These are phyloP conservation scores for Geotrichum klebahnii DNA, from an alignment of 1,139 yeast species.

Conservation along the genomic window DNA sequence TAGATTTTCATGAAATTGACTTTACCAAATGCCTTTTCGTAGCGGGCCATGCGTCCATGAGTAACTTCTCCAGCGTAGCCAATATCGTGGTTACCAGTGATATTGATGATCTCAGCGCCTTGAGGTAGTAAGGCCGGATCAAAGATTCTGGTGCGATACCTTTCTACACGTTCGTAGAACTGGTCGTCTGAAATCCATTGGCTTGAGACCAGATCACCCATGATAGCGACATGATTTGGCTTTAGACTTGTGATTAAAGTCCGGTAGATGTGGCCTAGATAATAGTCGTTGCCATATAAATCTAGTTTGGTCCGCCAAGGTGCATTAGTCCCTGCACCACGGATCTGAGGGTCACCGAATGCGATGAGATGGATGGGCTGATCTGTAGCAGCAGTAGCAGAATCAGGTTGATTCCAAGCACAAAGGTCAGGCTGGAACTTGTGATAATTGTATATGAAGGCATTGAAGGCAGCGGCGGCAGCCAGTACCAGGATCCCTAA, in stretches of 20 bases:
- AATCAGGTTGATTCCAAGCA: conserved; percentile 28
- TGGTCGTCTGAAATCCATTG: conserved; percentile 93
- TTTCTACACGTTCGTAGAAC: conserved; percentile 68
- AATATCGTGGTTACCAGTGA: conserved; percentile 93
- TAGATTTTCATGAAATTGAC: conserved; percentile 66
- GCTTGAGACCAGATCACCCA: conserved; percentile 92
- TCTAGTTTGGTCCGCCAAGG: conserved; percentile 74
- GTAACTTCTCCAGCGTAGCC: conserved; percentile 96
- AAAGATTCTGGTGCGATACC: conserved; percentile 51
- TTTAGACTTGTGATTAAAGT: conserved; percentile 57
- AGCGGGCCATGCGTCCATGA: conserved; percentile 82
- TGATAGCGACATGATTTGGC: conserved; percentile 80
- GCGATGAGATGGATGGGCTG: too few relatives aligned
- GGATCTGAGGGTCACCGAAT: conserved; percentile 95
- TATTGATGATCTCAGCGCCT: conserved; percentile 61
- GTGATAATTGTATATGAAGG: conserved; percentile 71
- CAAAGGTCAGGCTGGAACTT: conserved; percentile 31
- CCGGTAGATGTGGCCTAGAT: conserved; percentile 73
- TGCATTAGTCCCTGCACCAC: conserved; percentile 73
- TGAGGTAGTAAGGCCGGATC: conserved; percentile 28
- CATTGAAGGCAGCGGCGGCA: conserved; percentile 46
- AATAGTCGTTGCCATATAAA: conserved; percentile 81
- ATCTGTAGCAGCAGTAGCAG: conserved; percentile 40
- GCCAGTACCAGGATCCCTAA: conserved; percentile 37
- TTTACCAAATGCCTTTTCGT: conserved; percentile 67